Base-by-base conservation (phyloP, 805 yeast species). In the Pichia occidentalis region DNA sequence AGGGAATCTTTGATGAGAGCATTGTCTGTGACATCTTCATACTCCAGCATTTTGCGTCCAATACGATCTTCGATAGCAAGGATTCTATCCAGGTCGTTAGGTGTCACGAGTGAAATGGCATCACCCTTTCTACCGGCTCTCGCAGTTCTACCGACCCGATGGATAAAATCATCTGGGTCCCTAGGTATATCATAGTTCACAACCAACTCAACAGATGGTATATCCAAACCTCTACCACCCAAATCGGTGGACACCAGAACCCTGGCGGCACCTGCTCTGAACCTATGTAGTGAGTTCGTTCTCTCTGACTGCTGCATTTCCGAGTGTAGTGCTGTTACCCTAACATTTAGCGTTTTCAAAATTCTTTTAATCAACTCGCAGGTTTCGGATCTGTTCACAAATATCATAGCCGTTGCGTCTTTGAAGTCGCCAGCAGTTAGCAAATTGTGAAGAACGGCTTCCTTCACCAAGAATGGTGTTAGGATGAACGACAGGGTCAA, bases 61-160 rank as follows among this genome's bases (percentile, higher is more conserved):
- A 86, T 82, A 48, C 97, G 71, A 38, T 77, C 85, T 57, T 92
- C 98, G 37, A 92, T 90, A 6, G 90, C 80, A 44, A 82, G 73
- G 5, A 92, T 71, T 51, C 97, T 71, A 19, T 68, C 71, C 11
- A 92, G 79, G 56, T 90, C 98, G 42, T 81, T 76, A 51, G 88
- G 95, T 1, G 95, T 76, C 4, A 92, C 82, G 42, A 92, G 70
- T 11, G 92, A 75, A 1, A 92, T 66, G 6, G 95, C 73, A 46
- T 77, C 85, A 63, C 98, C 98, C 35, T 66, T 63, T 50, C 95
- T 71, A 2, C 97, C 97, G 3, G 97, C 97, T 73, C 98, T 83
- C 8, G 97, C 98, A 24, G 96, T 87, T 67, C 97, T 80, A 40
- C 97, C 97, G 24, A 88, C 96, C 61, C 95, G 68, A 58, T 83